These are phyloP conservation scores for Haplosporangium gracile DNA, from an alignment of 192 early-diverging fungal genomes.

Conservation along the genomic window DNA sequence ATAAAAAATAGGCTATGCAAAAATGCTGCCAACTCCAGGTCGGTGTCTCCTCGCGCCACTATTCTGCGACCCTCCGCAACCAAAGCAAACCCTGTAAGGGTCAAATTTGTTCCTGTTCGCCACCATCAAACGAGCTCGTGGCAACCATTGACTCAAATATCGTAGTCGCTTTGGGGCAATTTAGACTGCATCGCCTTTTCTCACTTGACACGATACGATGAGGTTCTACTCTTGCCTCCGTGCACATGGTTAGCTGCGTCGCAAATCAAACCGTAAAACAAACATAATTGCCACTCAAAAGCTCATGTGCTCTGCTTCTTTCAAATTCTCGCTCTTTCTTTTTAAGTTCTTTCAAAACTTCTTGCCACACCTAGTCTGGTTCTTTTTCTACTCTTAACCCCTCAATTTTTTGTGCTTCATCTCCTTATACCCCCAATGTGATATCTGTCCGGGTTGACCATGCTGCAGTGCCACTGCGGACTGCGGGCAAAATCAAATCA, in stretches of 20 bases:
- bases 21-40: neutral
- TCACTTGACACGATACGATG: neutral
- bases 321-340: neutral
- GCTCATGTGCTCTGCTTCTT: neutral
- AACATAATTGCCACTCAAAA: too few relatives aligned
- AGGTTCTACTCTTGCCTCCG: neutral
- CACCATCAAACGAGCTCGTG: neutral
- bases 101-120: neutral
- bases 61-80: neutral
- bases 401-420: neutral
- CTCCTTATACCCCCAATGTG: neutral
- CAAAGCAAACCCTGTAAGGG: neutral
- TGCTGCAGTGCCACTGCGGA: neutral
- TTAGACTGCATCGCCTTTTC: neutral
- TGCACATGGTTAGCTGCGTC: neutral
- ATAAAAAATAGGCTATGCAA: neutral
- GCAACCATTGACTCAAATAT: neutral
- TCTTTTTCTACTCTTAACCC: neutral
- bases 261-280: neutral
- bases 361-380: neutral
- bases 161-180: neutral
- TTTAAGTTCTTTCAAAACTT: neutral
- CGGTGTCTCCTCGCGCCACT: neutral
- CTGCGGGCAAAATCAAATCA: slow-evolving; percentile 1
- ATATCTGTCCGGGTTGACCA: neutral